Percentiles rank a stretch among this genome's conserved stretches.
Conservation (phyloP, 192 early-diverging fungal genomes). For the Coemansia sp. region DNA sequence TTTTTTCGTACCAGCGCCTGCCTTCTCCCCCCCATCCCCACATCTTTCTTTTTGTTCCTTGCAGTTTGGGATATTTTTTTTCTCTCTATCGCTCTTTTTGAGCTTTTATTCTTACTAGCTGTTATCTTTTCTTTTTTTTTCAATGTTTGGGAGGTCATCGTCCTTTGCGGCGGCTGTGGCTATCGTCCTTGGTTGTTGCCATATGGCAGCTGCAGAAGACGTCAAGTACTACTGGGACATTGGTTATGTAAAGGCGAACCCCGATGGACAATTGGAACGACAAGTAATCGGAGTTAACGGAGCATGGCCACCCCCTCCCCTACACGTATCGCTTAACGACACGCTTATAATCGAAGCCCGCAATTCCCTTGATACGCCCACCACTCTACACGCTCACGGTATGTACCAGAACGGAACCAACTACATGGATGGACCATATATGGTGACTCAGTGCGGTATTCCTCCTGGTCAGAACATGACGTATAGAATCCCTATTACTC, state of each 20-base stretch:
- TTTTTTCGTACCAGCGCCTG: neutral
- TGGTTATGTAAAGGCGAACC: slow-evolving; percentile 65
- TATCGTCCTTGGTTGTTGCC: neutral
- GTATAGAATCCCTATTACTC: slow-evolving; percentile 67
- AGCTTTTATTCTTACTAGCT: neutral
- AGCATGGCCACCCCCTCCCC: slow-evolving; percentile 62
- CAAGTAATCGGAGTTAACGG: slow-evolving; percentile 72
- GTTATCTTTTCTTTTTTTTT: neutral
- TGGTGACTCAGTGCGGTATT: slow-evolving; percentile 79
- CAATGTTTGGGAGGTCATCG: slow-evolving; percentile 34
- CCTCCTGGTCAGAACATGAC: slow-evolving; percentile 67
- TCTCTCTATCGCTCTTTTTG: neutral
- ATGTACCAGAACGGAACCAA: slow-evolving; percentile 74
- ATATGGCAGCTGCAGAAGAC: slow-evolving; percentile 46
- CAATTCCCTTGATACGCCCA: slow-evolving; percentile 64
- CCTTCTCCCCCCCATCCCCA: neutral
- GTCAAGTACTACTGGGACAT: slow-evolving; percentile 75
- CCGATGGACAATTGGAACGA: slow-evolving; percentile 67
- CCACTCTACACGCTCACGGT: slow-evolving; percentile 78
- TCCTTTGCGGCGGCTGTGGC: slow-evolving; percentile 44
- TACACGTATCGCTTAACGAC: slow-evolving; percentile 41
- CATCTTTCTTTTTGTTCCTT: neutral
- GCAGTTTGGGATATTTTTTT: neutral
- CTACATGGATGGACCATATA: slow-evolving; percentile 72
- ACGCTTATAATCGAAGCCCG: slow-evolving; percentile 49